These are phyloP conservation scores for Lactarius sp. DNA, from an alignment of 768 basidiomycete species.

Conservation along the genomic window DNA sequence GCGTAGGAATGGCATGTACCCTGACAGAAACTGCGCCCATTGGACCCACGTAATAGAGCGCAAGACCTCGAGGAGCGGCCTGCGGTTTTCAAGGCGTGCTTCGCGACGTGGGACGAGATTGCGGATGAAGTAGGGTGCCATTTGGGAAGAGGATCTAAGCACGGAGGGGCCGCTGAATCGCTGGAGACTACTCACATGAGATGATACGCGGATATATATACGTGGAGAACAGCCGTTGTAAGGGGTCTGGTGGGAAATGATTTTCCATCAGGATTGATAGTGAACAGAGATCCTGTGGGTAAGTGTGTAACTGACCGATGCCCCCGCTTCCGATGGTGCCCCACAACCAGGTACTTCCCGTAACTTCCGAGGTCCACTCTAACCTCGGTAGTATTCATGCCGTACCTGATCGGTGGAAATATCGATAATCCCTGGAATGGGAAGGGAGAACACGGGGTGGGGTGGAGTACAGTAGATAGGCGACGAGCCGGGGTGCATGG, in stretches of 20 bases:
- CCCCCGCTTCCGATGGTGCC: not conserved
- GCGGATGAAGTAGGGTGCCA: conserved; percentile 26
- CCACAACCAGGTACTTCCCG: not conserved
- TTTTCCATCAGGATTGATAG: not conserved
- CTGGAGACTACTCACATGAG: not conserved
- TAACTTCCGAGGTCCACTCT: not conserved
- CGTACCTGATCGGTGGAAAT: not conserved
- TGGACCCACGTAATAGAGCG: conserved; percentile 43
- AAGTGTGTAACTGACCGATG: not conserved
- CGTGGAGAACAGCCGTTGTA: not conserved
- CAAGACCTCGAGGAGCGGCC: conserved; percentile 41
- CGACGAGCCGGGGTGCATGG: too few relatives aligned
- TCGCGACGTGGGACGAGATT: conserved; percentile 22
- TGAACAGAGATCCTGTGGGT: not conserved
- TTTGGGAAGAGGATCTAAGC: not conserved
- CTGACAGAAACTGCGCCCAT: conserved; percentile 51
- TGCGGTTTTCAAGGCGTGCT: not conserved
- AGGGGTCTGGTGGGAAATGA: not conserved
- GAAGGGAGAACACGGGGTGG: not conserved
- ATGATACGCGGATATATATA: not conserved
- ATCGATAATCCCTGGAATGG: too few relatives aligned
- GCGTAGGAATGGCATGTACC: conserved; percentile 33
- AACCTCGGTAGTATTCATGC: too few relatives aligned
- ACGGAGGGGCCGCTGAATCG: not conserved
- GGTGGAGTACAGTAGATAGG: not conserved